Evolutionary conservation across 176 grass and related monocot genomes (phyloP), one percentile per base, ranked within the genome.

Genomic region (Coix lacrymajobi): DNA sequence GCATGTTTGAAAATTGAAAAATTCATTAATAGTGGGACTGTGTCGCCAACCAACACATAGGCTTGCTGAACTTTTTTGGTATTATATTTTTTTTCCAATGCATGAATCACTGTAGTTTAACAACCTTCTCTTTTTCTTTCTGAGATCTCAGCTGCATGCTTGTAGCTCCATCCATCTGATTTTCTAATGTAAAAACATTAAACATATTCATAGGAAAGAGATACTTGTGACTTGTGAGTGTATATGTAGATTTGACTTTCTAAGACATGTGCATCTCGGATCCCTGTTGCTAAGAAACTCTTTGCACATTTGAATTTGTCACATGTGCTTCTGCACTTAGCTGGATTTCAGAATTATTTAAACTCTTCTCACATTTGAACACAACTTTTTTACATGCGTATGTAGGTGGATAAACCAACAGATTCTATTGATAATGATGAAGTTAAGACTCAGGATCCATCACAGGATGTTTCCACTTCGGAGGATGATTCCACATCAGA

Each of bases 341-440:
- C 57, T 17, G 14, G 14, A 54, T 54, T 78, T 31, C 13, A 13
- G 32, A 63, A 29, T 33, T 84, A 36, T 62, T 69, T 40, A 65
- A 79, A 45, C 51, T 24, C 39, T 33, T 57, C 32, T n/a, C 8
- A 3, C 5, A 12, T 66, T 54, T 37, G 66, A 72, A 49, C 39
- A 40, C 73, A 71, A 68, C 69, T 28, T 62, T 54, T 40, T 49
- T 73, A 49, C 82, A 37, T 83, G 33, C 15, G 56, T 74, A 52
- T 86, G 49, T 80, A 98, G 96, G 84, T 60, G 71, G 85, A 84
- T 69, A 87, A 78, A 58, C 20, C 24, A 64, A 48, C 44, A 30
- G 68, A 87, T 30, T 43, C 25, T 41, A 36, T 62, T 22, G 8
- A 33, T 34, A 66, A 69, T 65, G 49, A 51, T 66, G 90, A 82